Evolutionary conservation across 768 basidiomycete species (phyloP), one percentile per base, ranked within the genome.

Genomic region (Rickenella mellea): DNA sequence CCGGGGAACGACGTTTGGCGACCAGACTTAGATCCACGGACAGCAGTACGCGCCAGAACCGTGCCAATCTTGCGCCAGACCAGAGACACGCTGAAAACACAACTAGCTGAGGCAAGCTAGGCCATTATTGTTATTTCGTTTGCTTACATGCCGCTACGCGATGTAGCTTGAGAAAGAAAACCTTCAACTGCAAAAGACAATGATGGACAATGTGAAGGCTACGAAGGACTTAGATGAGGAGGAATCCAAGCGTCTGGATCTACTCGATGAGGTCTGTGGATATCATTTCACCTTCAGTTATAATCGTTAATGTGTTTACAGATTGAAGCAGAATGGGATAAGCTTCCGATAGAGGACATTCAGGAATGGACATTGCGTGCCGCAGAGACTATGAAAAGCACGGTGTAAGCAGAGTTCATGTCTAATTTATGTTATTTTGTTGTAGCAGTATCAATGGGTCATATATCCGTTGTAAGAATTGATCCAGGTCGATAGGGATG

Each of bases 341-440:
- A 69, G 21, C 52, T 83, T 6, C 77, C 80, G 1, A 63, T 69
- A 39, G 78, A 83, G n/a, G 74, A 81, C 21, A 73, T 86, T n/a
- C 69, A 72, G 35, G 60, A 64, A 27, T 48, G 47, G 47, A 39
- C 45, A 12, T 29, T 48, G 47, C 37, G 40, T n/a, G 36, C 38
- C 26, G 44, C 39, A 40, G 47, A 48, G 30, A 27, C 69, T 1
- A 48, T 66, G 4, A 66, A 31, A 31, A n/a, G n/a, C n/a, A n/a
- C n/a, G n/a, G n/a, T n/a, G 27, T 14, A 12, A 32, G 27, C n/a
- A 37, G n/a, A n/a, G n/a, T n/a, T n/a, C n/a, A n/a, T n/a, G n/a
- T n/a, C n/a, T n/a, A n/a, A n/a, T n/a, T n/a, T n/a, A n/a, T n/a
- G n/a, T n/a, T n/a, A n/a, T n/a, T n/a, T n/a, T n/a, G n/a, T n/a